A percentile compares a stretch with the other conserved stretches of the same genome.
phyloP scores from a whole-genome alignment of 345 rosid genomes.

The Pugionium dolabratum region DNA sequence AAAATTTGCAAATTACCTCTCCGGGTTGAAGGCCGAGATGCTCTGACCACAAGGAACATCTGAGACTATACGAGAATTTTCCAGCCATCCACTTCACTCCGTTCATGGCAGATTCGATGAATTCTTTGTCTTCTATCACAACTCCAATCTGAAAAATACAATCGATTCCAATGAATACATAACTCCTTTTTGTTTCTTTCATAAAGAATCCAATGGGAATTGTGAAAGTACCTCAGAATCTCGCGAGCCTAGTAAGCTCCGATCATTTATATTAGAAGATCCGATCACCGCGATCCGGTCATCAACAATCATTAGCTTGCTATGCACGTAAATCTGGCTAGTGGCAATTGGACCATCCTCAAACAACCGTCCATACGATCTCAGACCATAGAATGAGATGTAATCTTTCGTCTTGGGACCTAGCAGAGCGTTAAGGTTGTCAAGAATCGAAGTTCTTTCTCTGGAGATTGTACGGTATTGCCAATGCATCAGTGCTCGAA shows the following conservation, averaged over 20 bases:
- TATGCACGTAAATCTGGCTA: conserved; percentile 96
- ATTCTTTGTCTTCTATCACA: conserved; percentile 83
- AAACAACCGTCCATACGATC: conserved; percentile 71
- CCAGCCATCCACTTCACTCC: conserved; percentile 89
- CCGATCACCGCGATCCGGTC: conserved; percentile 70
- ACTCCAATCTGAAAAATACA: conserved; percentile 65
- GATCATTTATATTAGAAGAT: conserved; percentile 85
- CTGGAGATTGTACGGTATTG: conserved; percentile 84
- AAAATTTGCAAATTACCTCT: conserved; percentile 49
- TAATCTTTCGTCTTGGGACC: conserved; percentile 71
- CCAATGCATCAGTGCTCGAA: conserved; percentile 94
- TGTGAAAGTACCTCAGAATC: conserved; percentile 76
- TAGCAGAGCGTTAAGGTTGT: conserved; percentile 53
- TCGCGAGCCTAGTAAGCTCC: conserved; percentile 93
- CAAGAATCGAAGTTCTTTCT: conserved; percentile 70
- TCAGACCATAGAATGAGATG: conserved; percentile 82
- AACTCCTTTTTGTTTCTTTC: not conserved
- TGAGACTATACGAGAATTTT: conserved; percentile 65
- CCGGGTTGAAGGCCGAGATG: conserved; percentile 72
- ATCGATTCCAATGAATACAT: conserved; percentile 12
- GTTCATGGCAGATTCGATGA: conserved; percentile 67
- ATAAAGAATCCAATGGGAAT: not conserved
- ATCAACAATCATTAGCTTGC: conserved; percentile 86
- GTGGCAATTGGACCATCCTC: conserved; percentile 73
- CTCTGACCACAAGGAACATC: conserved; percentile 84